phyloP scores from a whole-genome alignment of 2,329 filamentous ascomycete species.

The Bipolaris gigantea region DNA sequence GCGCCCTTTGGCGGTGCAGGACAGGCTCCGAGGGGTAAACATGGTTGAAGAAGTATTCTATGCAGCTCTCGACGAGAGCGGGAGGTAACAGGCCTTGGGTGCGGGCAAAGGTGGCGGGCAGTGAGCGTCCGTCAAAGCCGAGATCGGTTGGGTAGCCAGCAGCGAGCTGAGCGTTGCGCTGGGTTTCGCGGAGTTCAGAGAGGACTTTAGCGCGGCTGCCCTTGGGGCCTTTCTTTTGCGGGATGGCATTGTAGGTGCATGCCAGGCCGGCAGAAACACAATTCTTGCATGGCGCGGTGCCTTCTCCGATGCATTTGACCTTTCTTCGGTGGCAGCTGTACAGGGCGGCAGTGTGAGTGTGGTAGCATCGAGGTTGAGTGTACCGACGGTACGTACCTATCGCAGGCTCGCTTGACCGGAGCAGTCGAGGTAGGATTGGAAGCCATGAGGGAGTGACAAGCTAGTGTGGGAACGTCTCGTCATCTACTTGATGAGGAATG shows the following conservation, averaged over 20 bases:
- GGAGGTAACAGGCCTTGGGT: slow-evolving; percentile 54
- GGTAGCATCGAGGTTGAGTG: slow-evolving; percentile 6
- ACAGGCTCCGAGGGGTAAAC: slow-evolving; percentile 68
- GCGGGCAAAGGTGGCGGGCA: slow-evolving; percentile 50
- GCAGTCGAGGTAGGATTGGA: slow-evolving; percentile 39
- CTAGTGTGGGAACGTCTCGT: slow-evolving; percentile 27
- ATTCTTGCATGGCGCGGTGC: slow-evolving; percentile 60
- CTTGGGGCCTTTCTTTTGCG: slow-evolving; percentile 66
- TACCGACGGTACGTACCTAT: slow-evolving; percentile 40
- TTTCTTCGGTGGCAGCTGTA: slow-evolving; percentile 52
- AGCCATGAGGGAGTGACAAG: slow-evolving; percentile 28
- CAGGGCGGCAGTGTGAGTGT: slow-evolving; percentile 14
- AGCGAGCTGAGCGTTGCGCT: slow-evolving; percentile 50
- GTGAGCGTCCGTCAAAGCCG: slow-evolving; percentile 47
- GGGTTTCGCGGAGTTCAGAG: slow-evolving; percentile 61
- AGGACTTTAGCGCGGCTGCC: slow-evolving; percentile 65
- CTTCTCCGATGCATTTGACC: slow-evolving; percentile 56
- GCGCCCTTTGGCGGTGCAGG: slow-evolving; percentile 55
- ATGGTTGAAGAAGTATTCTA: slow-evolving; percentile 64
- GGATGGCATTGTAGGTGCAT: slow-evolving; percentile 67
- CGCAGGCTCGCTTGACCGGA: slow-evolving; percentile 48
- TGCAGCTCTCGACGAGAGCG: slow-evolving; percentile 56
- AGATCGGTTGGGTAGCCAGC: slow-evolving; percentile 45
- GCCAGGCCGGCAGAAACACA: slow-evolving; percentile 60
- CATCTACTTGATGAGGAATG: slow-evolving; percentile 26